Evolutionary conservation across 164 flowering plant species (phyloP).

Genomic region (Piper betle): DNA sequence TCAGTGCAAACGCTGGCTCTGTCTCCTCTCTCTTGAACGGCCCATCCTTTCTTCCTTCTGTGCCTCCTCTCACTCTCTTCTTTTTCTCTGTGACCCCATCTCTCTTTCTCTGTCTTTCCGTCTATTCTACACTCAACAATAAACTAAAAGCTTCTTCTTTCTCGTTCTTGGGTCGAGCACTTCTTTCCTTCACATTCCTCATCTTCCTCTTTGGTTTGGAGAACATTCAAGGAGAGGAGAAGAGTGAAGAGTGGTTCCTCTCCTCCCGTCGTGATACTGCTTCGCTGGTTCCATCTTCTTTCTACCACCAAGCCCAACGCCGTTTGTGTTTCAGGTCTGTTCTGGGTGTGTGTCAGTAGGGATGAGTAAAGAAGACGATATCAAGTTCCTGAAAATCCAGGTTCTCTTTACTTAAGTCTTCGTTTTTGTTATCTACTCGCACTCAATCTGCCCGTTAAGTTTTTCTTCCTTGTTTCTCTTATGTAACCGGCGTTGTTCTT

Average conservation of each 20-base stretch:
- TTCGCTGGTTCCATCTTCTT: not conserved
- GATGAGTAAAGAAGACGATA: slow-evolving; percentile 68
- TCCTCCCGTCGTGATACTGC: not conserved
- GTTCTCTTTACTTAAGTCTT: slow-evolving; percentile 25
- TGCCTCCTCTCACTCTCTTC: not conserved
- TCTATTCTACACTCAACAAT: not conserved
- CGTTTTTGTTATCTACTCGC: not conserved
- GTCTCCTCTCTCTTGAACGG: not conserved
- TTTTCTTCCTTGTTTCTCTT: slow-evolving; percentile 4
- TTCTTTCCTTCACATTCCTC: too few species aligned
- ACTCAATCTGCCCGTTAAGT: not conserved
- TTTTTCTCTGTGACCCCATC: not conserved
- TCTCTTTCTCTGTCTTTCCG: not conserved
- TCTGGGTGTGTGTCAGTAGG: slow-evolving; percentile 1
- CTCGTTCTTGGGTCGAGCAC: not conserved
- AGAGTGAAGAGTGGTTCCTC: too few species aligned
- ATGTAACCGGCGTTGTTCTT: slow-evolving; percentile 11
- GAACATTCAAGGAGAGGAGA: too few species aligned
- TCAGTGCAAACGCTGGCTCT: not conserved
- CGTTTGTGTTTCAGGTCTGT: not conserved
- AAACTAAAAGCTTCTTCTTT: not conserved
- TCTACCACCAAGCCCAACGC: not conserved
- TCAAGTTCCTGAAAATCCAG: slow-evolving; percentile 66
- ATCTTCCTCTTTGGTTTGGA: too few species aligned
- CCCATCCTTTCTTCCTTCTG: not conserved